Conservation (phyloP, 352 stramenopile species). For the Globisporangium carolinianum region DNA sequence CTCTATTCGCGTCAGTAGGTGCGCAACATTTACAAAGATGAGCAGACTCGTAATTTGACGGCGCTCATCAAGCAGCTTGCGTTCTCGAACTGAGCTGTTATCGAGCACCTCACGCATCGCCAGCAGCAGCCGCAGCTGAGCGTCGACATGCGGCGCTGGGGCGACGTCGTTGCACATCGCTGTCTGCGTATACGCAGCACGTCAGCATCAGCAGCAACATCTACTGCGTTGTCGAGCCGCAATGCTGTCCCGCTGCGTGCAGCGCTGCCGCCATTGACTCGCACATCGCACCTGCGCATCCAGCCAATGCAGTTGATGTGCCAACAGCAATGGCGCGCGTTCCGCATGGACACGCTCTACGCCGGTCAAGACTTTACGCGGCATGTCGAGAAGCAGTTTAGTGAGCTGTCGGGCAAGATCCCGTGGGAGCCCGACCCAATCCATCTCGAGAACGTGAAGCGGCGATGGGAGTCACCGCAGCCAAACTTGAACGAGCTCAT, state of each 20-base stretch:
- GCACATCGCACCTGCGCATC: too few relatives aligned
- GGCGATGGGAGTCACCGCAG: slow-evolving; percentile 42
- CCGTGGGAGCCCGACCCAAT: slow-evolving; percentile 67
- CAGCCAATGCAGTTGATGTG: too few relatives aligned
- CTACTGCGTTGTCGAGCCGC: too few relatives aligned
- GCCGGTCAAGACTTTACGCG: slow-evolving; percentile 58
- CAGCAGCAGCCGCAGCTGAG: not conserved
- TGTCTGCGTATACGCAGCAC: not conserved
- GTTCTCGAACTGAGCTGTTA: too few relatives aligned
- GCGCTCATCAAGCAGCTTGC: too few relatives aligned
- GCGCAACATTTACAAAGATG: too few relatives aligned
- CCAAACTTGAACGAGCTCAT: slow-evolving; percentile 79
- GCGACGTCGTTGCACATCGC: not conserved
- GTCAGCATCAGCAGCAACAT: not conserved
- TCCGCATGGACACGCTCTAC: slow-evolving; percentile 54
- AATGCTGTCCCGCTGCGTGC: not conserved
- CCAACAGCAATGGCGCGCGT: slow-evolving; percentile 5
- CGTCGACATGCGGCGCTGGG: slow-evolving; percentile 7
- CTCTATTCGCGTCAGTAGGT: not conserved
- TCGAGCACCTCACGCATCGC: too few relatives aligned
- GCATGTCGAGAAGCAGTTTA: slow-evolving; percentile 74
- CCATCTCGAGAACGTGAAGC: slow-evolving; percentile 51
- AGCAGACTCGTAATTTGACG: too few relatives aligned
- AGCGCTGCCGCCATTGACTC: not conserved
- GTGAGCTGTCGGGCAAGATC: slow-evolving; percentile 63